A percentile compares a stretch with the other conserved stretches of the same genome.
Evolutionary conservation across 805 yeast genomes (phyloP).

Genomic region (Candida oleophila): DNA sequence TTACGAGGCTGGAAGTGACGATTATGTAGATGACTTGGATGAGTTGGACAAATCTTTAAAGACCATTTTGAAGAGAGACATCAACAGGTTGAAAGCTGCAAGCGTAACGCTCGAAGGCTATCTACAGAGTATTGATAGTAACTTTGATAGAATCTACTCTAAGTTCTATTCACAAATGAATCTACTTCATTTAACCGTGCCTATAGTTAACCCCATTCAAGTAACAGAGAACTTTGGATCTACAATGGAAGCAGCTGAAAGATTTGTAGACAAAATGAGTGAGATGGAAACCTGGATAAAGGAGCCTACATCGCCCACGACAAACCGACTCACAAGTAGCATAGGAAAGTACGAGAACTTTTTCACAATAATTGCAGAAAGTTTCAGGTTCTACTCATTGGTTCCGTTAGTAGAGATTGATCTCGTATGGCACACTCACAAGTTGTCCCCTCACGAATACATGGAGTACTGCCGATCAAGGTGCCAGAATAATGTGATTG

Average conservation of each 20-base stretch:
- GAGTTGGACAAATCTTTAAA: not conserved
- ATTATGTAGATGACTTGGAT: constrained; percentile 1
- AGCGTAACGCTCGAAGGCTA: not conserved
- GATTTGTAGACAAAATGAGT: not conserved
- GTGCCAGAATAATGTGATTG: constrained; percentile 3
- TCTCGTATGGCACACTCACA: constrained; percentile 5
- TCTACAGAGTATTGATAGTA: not conserved
- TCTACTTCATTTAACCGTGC: not conserved
- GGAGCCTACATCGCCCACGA: not conserved
- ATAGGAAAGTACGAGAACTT: not conserved
- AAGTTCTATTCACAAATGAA: not conserved
- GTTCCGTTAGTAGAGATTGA: constrained; percentile 4
- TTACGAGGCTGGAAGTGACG: not conserved
- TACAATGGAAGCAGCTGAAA: not conserved
- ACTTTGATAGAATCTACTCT: not conserved
- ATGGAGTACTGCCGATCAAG: not conserved
- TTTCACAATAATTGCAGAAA: constrained; percentile 1
- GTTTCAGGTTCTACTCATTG: constrained; percentile 4
- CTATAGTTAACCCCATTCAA: not conserved
- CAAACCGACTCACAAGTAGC: not conserved
- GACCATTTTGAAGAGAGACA: not conserved
- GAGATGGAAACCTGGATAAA: not conserved
- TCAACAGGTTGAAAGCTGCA: not conserved
- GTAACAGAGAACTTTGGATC: not conserved
- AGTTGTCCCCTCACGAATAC: constrained; percentile 2